These are phyloP conservation scores for Agaricus blazei DNA, from an alignment of 768 basidiomycete genomes.

Conservation along the genomic window DNA sequence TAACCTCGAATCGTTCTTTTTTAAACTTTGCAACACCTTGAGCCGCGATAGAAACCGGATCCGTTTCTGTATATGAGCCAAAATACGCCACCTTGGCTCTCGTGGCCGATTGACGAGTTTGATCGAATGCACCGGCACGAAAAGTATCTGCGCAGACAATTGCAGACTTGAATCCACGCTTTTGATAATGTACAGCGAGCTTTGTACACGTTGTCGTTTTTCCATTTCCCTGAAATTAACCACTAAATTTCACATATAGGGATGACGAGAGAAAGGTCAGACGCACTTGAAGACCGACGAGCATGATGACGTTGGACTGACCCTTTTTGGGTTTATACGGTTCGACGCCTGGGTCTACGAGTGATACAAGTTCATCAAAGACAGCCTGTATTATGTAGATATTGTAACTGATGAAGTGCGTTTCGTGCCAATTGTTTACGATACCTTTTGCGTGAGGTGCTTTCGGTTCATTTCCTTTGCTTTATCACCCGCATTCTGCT, in stretches of 20 bases:
- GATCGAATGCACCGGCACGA: constrained; percentile 98
- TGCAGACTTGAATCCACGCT: constrained; percentile 92
- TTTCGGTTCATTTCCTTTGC: constrained; percentile 79
- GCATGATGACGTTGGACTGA: constrained; percentile 93
- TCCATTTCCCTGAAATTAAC: constrained; percentile 74
- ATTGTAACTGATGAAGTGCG: background rate
- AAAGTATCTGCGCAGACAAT: constrained; percentile 99
- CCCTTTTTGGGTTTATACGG: constrained; percentile 97
- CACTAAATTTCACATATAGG: background rate
- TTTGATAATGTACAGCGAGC: constrained; percentile 95
- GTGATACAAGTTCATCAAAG: constrained; percentile 90
- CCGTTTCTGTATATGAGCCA: constrained; percentile 98
- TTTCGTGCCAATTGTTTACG: background rate
- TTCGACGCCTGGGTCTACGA: constrained; percentile 94
- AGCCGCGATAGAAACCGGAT: constrained; percentile 91
- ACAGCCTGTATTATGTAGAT: constrained; percentile 58
- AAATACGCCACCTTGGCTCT: constrained; percentile 99
- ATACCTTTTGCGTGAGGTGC: constrained; percentile 87
- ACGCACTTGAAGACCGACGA: constrained; percentile 87
- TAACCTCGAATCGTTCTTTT: constrained; percentile 97
- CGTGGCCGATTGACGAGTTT: constrained; percentile 96
- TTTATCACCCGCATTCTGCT: constrained; percentile 58
- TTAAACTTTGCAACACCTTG: constrained; percentile 97
- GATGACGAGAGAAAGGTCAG: background rate
- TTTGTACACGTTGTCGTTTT: constrained; percentile 99